A percentile compares a stretch with the other conserved stretches of the same genome.
Evolutionary conservation across 1,139 yeast species (phyloP).

Genomic region (Barnettozyma hawaiiensis): DNA sequence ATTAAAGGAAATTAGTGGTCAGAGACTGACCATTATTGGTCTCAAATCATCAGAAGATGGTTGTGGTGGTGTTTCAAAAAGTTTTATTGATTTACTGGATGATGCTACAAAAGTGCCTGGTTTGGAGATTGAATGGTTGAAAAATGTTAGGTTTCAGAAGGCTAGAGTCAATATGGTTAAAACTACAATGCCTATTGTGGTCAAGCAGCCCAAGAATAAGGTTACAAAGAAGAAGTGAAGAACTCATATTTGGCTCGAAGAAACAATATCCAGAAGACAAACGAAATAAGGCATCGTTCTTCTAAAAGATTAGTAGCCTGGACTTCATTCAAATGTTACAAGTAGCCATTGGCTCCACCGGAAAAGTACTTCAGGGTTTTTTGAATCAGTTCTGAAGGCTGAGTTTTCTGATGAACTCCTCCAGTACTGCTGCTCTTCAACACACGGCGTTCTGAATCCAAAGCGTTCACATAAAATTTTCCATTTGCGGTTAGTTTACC

Average conservation of each 20-base stretch:
- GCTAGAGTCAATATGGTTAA: slow-evolving; percentile 35
- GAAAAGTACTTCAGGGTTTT: slow-evolving; percentile 4
- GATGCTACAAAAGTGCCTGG: slow-evolving; percentile 26
- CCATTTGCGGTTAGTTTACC: slow-evolving; percentile 11
- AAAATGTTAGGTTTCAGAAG: slow-evolving; percentile 29
- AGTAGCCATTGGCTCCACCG: slow-evolving; percentile 6
- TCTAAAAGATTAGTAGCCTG: no score
- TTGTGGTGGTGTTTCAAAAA: slow-evolving; percentile 28
- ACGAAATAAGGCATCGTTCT: no score
- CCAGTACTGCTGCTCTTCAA: slow-evolving; percentile 12
- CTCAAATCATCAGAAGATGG: slow-evolving; percentile 8
- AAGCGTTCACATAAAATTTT: slow-evolving; percentile 27
- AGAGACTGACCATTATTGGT: slow-evolving; percentile 19
- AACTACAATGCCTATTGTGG: slow-evolving; percentile 26
- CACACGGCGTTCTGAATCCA: slow-evolving; percentile 20
- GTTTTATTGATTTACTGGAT: slow-evolving; percentile 33
- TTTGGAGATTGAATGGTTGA: slow-evolving; percentile 43
- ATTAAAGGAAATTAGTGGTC: slow-evolving; percentile 33
- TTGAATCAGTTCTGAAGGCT: not conserved
- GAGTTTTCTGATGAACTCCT: no score
- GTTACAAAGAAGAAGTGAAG: slow-evolving; percentile 8
- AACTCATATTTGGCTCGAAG: no score
- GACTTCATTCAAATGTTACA: no score
- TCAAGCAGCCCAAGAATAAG: slow-evolving; percentile 7
- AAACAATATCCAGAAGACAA: no score